Percentiles rank a stretch among this genome's conserved stretches.
Conservation (phyloP, 1,139 yeast species). For the Blastobotrys raffinosifermentans region DNA sequence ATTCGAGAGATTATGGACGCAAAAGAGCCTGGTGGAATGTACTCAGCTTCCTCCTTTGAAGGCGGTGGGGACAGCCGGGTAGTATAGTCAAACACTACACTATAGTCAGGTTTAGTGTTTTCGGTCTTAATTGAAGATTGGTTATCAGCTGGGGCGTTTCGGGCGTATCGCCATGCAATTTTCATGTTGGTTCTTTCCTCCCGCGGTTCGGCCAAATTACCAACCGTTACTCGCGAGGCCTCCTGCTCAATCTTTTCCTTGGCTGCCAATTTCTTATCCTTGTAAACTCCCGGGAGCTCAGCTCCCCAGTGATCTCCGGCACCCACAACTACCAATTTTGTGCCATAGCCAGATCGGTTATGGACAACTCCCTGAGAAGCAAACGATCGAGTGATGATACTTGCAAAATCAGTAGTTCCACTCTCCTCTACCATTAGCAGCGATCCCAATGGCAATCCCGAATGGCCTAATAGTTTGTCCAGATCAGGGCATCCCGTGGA, state of each 20-base stretch:
- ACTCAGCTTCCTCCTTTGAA: slow-evolving; percentile 42
- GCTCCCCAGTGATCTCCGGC: slow-evolving; percentile 55
- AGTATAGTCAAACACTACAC: slow-evolving; percentile 51
- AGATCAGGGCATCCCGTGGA: slow-evolving; percentile 75
- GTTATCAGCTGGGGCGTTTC: slow-evolving; percentile 5
- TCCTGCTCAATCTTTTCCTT: slow-evolving; percentile 56
- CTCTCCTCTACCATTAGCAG: slow-evolving; percentile 71
- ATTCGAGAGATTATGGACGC: slow-evolving; percentile 9
- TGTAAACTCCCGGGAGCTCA: slow-evolving; percentile 74
- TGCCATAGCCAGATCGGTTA: slow-evolving; percentile 39
- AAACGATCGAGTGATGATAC: slow-evolving; percentile 65
- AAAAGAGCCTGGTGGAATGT: slow-evolving; percentile 9
- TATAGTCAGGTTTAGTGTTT: slow-evolving; percentile 16
- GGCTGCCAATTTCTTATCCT: slow-evolving; percentile 63
- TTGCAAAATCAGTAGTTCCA: slow-evolving; percentile 83
- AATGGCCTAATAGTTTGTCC: slow-evolving; percentile 71
- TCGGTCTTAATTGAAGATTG: slow-evolving; percentile 3
- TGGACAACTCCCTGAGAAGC: slow-evolving; percentile 79
- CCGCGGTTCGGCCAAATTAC: slow-evolving; percentile 45
- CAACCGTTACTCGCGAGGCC: slow-evolving; percentile 61
- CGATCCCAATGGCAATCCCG: slow-evolving; percentile 77
- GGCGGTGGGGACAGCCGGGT: slow-evolving; percentile 65
- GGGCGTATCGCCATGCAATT: slow-evolving; percentile 50
- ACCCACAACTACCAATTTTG: slow-evolving; percentile 57
- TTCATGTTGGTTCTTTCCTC: slow-evolving; percentile 38